These are phyloP conservation scores for Trichoderma koningiopsis DNA, from an alignment of 2,329 filamentous ascomycete species.

Conservation along the genomic window DNA sequence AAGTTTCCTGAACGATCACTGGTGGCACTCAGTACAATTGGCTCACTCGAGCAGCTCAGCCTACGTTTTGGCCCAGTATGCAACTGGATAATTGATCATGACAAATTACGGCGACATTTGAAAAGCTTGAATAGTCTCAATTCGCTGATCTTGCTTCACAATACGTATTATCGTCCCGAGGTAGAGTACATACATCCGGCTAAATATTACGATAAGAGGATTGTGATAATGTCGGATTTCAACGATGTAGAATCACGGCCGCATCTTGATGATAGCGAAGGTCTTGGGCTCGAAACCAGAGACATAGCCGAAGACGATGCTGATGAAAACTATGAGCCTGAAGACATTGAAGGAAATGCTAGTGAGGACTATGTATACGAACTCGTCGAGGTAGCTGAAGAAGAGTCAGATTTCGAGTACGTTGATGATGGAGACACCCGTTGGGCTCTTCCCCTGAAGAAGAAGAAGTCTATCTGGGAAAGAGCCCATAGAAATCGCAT, in stretches of 20 bases:
- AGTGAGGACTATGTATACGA: too few relatives aligned
- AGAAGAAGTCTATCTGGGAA: too few relatives aligned
- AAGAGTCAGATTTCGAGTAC: too few relatives aligned
- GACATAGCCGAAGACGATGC: too few relatives aligned
- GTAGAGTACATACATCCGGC: not conserved
- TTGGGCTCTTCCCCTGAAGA: too few relatives aligned
- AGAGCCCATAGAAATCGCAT: slow-evolving; percentile 30
- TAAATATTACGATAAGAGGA: not conserved
- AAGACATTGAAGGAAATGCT: too few relatives aligned
- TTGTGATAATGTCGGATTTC: not conserved
- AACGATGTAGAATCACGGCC: not conserved
- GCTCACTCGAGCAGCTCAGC: slow-evolving; percentile 26
- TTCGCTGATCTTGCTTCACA: slow-evolving; percentile 14
- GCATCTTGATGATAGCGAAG: not conserved
- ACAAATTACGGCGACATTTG: not conserved
- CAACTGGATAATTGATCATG: slow-evolving; percentile 26
- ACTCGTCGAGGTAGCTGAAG: too few relatives aligned
- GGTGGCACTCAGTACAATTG: not conserved
- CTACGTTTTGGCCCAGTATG: not conserved
- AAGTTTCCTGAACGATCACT: slow-evolving; percentile 13
- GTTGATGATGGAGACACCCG: too few relatives aligned
- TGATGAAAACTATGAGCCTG: too few relatives aligned
- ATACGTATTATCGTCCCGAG: slow-evolving; percentile 18
- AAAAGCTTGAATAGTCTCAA: slow-evolving; percentile 10
- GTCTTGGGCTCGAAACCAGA: too few relatives aligned